Base-by-base conservation (phyloP, 2,329 filamentous ascomycete genomes). In the Neopestalotiopsis rosae region DNA sequence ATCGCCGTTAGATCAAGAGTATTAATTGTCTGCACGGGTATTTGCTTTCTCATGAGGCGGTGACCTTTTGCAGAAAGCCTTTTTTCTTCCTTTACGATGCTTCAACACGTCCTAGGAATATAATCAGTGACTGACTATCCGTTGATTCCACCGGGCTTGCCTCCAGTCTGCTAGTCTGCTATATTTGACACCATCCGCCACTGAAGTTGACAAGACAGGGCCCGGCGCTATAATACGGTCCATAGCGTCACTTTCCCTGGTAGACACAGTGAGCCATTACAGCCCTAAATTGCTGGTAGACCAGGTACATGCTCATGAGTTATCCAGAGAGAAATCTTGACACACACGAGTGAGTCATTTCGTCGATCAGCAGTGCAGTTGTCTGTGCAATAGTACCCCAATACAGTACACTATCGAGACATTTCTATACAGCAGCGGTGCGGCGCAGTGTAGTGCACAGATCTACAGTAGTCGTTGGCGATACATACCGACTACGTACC, bases 311-410 rank as follows among this genome's bases (percentile, higher is more conserved):
- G 20, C 20, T 52, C 14, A 52, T 52, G 45, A 40, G 59, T 30
- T 62, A 34, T 34, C 32, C 59, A 20, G 32, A 12, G 32, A 12
- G 32, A 17, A 34, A 34, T 20, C 28, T 66, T 66, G 63, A 66
- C 63, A 57, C 42, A 66, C 63, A 38, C 28, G 24, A 40, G 49
- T 66, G 63, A 66, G 20, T 66, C 63, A 66, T 52, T 30, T 66
- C 10, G 42, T 58, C 24, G 32, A 34, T 58, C 63, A 30, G 32
- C 63, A 30, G 32, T 24, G 34, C 63, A 10, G 52, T 66, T 20
- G n/a, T 38, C 34, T 17, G 34, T 10, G 10, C 49, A 30, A 40
- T 40, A 49, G 2, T 59, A 28, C 24, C 24, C 24, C 24, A 28
- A 28, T 28, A 28, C 24, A 14, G n/a, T 40, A 62, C 59, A n/a